These are phyloP conservation scores for Zymoseptoria brevis DNA, from an alignment of 2,329 filamentous ascomycete genomes.

Conservation along the genomic window DNA sequence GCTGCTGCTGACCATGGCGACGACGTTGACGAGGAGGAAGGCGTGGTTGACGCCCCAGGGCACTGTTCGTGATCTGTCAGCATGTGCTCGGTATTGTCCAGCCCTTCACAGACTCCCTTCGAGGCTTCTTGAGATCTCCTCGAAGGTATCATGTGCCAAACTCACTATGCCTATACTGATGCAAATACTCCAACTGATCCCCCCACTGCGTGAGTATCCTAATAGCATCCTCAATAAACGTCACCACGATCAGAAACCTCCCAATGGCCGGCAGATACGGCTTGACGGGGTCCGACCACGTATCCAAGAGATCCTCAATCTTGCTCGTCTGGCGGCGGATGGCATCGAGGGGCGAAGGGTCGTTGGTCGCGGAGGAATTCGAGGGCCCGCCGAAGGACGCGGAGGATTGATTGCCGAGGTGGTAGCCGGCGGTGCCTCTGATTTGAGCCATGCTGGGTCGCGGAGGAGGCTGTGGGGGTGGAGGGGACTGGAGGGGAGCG, in stretches of 20 bases:
- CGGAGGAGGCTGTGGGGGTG: too few species aligned
- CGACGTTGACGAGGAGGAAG: constrained; percentile 83
- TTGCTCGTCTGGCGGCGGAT: constrained; percentile 95
- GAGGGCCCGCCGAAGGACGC: constrained; percentile 38
- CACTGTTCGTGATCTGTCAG: constrained; percentile 51
- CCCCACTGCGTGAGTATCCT: constrained; percentile 96
- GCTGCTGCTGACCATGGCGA: constrained; percentile 79
- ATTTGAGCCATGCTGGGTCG: constrained; percentile 49
- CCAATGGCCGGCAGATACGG: constrained; percentile 96
- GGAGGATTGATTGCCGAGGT: constrained; percentile 62
- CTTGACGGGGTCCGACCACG: constrained; percentile 80
- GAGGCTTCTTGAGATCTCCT: background rate
- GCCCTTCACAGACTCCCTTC: background rate
- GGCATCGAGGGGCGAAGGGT: constrained; percentile 73
- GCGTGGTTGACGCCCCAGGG: constrained; percentile 80
- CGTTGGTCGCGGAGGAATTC: constrained; percentile 53
- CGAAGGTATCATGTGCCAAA: constrained; percentile 7
- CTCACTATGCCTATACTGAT: constrained; percentile 89
- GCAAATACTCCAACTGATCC: constrained; percentile 88
- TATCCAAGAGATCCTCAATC: constrained; percentile 90
- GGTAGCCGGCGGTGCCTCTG: constrained; percentile 66
- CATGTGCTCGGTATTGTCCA: background rate
- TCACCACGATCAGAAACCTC: constrained; percentile 95
- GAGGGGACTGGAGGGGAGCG: background rate
- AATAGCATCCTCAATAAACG: constrained; percentile 92